These are phyloP conservation scores for Aspergillus pseudoterreus DNA, from an alignment of 2,329 filamentous ascomycete species.

Conservation along the genomic window DNA sequence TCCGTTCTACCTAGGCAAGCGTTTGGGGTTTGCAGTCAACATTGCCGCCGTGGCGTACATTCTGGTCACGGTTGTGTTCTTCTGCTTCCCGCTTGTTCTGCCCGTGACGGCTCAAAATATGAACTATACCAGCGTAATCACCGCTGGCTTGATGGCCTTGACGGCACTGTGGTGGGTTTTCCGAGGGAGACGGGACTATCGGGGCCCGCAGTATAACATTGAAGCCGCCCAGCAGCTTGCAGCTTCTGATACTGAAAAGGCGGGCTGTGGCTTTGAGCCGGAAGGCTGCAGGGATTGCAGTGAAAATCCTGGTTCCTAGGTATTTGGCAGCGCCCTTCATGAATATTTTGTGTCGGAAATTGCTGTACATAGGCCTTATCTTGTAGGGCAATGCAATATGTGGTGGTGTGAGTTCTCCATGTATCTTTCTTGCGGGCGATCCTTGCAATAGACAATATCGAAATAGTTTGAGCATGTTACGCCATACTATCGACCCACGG, in stretches of 20 bases:
- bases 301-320: too few species aligned
- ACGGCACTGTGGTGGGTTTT: slow-evolving; percentile 34
- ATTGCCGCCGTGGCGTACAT: slow-evolving; percentile 56
- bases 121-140: slow-evolving; percentile 50
- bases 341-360: too few species aligned
- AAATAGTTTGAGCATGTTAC: too few species aligned
- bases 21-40: slow-evolving; percentile 51
- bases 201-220: slow-evolving; percentile 40
- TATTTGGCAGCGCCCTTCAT: too few species aligned
- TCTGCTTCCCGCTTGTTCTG: slow-evolving; percentile 54
- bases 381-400: too few species aligned
- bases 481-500: too few species aligned
- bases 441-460: too few species aligned
- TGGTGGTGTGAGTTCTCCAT: too few species aligned
- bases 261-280: background rate
- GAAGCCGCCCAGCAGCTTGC: slow-evolving; percentile 55
- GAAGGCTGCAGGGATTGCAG: background rate
- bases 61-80: slow-evolving; percentile 59
- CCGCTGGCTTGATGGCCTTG: slow-evolving; percentile 32
- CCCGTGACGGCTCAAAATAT: slow-evolving; percentile 48
- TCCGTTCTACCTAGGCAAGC: slow-evolving; percentile 54
- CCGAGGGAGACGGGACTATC: slow-evolving; percentile 26
- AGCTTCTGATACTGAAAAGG: slow-evolving; percentile 25
- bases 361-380: too few species aligned
- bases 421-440: too few species aligned